These are phyloP conservation scores for Jamesozyma jinghongensis DNA, from an alignment of 805 yeast genomes.

Conservation along the genomic window DNA sequence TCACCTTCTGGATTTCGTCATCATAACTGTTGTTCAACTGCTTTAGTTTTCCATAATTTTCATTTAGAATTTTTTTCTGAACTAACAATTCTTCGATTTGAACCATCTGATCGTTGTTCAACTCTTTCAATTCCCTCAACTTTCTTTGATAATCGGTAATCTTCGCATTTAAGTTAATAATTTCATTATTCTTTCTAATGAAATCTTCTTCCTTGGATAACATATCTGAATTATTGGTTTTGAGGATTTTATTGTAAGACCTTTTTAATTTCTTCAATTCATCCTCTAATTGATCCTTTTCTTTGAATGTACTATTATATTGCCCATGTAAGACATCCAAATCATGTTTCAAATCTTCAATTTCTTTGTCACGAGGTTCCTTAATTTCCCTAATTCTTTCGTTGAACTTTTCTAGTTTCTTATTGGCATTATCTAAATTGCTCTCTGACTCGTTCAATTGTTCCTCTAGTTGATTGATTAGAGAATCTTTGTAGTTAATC, in stretches of 20 bases:
- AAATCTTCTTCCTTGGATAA: neutral
- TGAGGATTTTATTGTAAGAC: neutral
- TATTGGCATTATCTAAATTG: neutral
- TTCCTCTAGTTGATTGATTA: constrained; percentile 5
- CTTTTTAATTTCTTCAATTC: neutral
- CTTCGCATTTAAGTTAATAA: neutral
- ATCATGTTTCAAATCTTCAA: constrained; percentile 8
- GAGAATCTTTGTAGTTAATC: constrained; percentile 1
- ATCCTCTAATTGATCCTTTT: neutral
- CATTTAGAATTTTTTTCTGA: constrained; percentile 1
- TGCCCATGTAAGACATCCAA: constrained; percentile 1
- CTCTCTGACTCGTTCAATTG: neutral
- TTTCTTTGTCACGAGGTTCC: constrained; percentile 14
- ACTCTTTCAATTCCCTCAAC: constrained; percentile 1
- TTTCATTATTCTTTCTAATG: neutral
- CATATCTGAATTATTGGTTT: neutral
- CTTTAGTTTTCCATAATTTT: constrained; percentile 3
- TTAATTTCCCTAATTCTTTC: constrained; percentile 2
- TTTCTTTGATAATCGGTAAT: neutral
- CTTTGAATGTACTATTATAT: neutral
- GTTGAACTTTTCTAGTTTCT: neutral
- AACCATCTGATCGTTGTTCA: constrained; percentile 2
- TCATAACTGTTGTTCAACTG: neutral
- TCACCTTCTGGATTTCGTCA: neutral
- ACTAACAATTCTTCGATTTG: constrained; percentile 3